These are phyloP conservation scores for Diplocarpon mali DNA, from an alignment of 2,329 filamentous ascomycete species.

Conservation along the genomic window DNA sequence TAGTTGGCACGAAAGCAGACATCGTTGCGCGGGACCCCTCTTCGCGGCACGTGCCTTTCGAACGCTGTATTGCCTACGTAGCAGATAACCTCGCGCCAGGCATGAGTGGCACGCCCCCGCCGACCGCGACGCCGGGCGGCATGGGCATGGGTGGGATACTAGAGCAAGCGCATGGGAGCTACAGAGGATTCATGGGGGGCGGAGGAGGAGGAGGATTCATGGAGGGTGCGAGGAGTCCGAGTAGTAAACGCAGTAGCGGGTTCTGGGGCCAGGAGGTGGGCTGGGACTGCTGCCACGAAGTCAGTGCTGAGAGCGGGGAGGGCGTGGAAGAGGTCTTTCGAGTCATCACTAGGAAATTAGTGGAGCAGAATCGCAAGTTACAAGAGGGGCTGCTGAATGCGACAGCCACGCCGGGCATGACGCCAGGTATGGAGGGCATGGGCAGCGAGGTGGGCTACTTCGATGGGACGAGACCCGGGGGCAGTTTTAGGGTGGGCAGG, in stretches of 20 bases:
- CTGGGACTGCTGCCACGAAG: constrained; percentile 97
- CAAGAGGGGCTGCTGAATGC: constrained; percentile 38
- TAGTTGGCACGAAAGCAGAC: constrained; percentile 92
- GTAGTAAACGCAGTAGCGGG: constrained; percentile 56
- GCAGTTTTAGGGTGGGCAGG: constrained; percentile 49
- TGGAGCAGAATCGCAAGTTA: constrained; percentile 55
- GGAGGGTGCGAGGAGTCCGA: constrained; percentile 46
- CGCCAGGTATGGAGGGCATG: constrained; percentile 25
- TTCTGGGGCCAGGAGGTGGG: constrained; percentile 90
- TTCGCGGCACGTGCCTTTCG: constrained; percentile 77
- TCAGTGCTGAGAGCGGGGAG: constrained; percentile 86
- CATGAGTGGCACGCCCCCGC: constrained; percentile 53
- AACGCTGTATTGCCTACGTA: constrained; percentile 90
- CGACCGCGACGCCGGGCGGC: constrained; percentile 40
- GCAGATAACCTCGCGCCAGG: constrained; percentile 79
- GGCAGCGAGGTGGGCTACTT: constrained; percentile 30
- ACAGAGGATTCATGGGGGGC: constrained; percentile 1
- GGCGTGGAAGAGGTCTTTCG: constrained; percentile 95
- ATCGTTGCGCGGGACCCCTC: constrained; percentile 76
- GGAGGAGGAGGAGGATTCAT: constrained; percentile 17
- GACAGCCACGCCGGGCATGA: constrained; percentile 33
- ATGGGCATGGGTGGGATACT: constrained; percentile 6
- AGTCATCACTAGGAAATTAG: constrained; percentile 73
- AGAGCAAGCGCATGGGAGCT: neutral
- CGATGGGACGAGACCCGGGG: constrained; percentile 36